Conservation (phyloP, 345 rosid species). For the Conringia planisiliqua region DNA sequence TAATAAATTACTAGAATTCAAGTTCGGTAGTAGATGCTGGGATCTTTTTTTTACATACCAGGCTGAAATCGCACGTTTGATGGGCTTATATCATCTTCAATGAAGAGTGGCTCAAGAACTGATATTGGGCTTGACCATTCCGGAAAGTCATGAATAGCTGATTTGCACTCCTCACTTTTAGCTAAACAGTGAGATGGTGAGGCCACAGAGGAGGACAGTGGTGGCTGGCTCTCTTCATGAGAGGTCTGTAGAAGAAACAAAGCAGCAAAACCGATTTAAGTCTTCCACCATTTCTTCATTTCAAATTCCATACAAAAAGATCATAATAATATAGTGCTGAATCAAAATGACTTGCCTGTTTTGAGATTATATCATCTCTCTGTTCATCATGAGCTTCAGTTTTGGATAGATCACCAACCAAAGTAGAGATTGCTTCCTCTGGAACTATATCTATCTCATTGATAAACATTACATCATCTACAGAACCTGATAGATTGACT, state of each 20-base stretch:
- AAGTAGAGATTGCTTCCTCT: constrained; percentile 30
- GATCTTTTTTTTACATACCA: constrained; percentile 43
- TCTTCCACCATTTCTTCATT: constrained; percentile 4
- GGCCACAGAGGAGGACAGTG: constrained; percentile 22
- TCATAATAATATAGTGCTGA: not conserved
- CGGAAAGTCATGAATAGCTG: constrained; percentile 38
- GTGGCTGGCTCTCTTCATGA: constrained; percentile 27
- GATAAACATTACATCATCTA: constrained; percentile 39
- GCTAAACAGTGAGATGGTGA: constrained; percentile 49
- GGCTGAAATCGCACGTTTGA: constrained; percentile 43
- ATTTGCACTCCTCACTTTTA: constrained; percentile 45
- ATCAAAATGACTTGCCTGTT: constrained; percentile 27
- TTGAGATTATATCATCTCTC: constrained; percentile 5
- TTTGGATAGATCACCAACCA: constrained; percentile 17
- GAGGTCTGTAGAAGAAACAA: constrained; percentile 16
- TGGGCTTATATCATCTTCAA: constrained; percentile 71
- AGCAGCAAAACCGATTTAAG: not conserved
- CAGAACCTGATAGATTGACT: constrained; percentile 25
- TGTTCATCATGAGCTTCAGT: constrained; percentile 24
- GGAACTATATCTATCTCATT: constrained; percentile 34
- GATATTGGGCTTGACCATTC: constrained; percentile 88
- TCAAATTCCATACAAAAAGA: not conserved
- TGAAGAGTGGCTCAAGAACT: constrained; percentile 73
- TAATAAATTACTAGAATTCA: constrained; percentile 8
- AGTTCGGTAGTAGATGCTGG: not conserved